Evolutionary conservation across 352 stramenopile species (phyloP), one percentile per base, ranked within the genome.

Genomic region (Phytophthora pluvialis): DNA sequence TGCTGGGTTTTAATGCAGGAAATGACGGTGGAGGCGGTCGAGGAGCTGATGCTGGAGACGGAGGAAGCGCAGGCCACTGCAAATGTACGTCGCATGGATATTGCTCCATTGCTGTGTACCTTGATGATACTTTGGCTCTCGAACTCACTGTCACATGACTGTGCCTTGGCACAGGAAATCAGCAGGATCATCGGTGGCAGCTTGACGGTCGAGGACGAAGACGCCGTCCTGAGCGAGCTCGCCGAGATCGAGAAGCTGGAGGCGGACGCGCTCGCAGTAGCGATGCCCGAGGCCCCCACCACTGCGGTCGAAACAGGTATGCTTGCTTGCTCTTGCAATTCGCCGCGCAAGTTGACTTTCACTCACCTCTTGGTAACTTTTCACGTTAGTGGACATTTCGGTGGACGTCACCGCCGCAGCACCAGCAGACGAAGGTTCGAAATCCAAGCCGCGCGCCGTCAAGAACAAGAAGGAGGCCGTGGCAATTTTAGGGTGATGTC

Each of bases 41-140:
- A 95, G 52, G 88, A 96, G 46, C 64, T 96, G 25, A 95, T 97
- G 88, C 69, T 94, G 6, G 90, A 97, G 72, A 95, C 86, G 9
- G 80, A 91, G 64, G 90, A 97, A 75, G 89, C 88, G 5, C 81
- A 90, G 29, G 75, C 82, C n/a, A 88, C 75, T 9, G 85, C 84
- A 29, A 85, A 89, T 53, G 87, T 95, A 78, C 69, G 81, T 53
- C 4, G 12, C 13, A 43, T 16, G 4, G 44, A 48, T 7, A 13
- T 47, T 16, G 44, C 12, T 46, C 28, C 18, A 46, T 31, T 55
- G n/a, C 21, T 52, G 60, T 54, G 13, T 3, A 15, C 29, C 26
- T 3, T 56, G 7, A 21, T 12, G 55, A 47, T 40, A 15, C 60
- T 28, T 31, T 42, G 16, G 13, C 38, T 33, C 43, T 36, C 8